Conservation (phyloP, 2,329 filamentous ascomycete genomes). For the Plectosphaerella sp. region DNA sequence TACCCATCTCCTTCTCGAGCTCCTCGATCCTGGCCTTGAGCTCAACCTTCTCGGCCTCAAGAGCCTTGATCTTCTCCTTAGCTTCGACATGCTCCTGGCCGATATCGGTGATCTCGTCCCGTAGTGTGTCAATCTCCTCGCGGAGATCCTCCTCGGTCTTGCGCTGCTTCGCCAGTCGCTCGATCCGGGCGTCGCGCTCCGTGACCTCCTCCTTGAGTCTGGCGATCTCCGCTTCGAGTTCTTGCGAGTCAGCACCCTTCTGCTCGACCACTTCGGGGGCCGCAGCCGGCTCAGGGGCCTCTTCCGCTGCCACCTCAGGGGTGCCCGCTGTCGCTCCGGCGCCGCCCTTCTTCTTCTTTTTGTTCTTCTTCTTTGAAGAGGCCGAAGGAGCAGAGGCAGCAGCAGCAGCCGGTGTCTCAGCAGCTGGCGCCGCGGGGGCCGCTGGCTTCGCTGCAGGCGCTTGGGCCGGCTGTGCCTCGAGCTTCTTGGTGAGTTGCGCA, state of each 20-base stretch:
- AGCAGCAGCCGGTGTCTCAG: slow-evolving; percentile 18
- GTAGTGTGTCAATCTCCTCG: slow-evolving; percentile 81
- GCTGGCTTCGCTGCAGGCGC: slow-evolving; percentile 11
- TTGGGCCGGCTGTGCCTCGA: slow-evolving; percentile 15
- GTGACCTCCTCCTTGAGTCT: slow-evolving; percentile 48
- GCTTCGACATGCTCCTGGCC: slow-evolving; percentile 81
- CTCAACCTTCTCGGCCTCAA: slow-evolving; percentile 63
- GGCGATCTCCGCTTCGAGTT: slow-evolving; percentile 43
- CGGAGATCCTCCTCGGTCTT: slow-evolving; percentile 73
- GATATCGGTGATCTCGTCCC: slow-evolving; percentile 73
- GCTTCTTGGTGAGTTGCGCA: slow-evolving; percentile 33
- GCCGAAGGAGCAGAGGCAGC: slow-evolving; percentile 12
- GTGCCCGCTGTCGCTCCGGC: slow-evolving; percentile 37
- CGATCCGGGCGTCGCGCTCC: slow-evolving; percentile 70
- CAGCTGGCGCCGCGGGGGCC: slow-evolving; percentile 14
- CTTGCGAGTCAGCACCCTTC: slow-evolving; percentile 25
- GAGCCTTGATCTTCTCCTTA: slow-evolving; percentile 69
- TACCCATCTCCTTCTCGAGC: slow-evolving; percentile 65
- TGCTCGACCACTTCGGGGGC: slow-evolving; percentile 15
- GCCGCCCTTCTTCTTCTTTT: slow-evolving; percentile 80
- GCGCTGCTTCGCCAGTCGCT: slow-evolving; percentile 63
- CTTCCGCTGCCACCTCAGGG: slow-evolving; percentile 20
- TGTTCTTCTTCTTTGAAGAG: slow-evolving; percentile 61
- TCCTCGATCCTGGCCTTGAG: slow-evolving; percentile 61
- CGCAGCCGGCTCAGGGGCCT: slow-evolving; percentile 29